These are phyloP conservation scores for Pseudonectria buxi DNA, from an alignment of 2,329 filamentous ascomycete species.

Conservation along the genomic window DNA sequence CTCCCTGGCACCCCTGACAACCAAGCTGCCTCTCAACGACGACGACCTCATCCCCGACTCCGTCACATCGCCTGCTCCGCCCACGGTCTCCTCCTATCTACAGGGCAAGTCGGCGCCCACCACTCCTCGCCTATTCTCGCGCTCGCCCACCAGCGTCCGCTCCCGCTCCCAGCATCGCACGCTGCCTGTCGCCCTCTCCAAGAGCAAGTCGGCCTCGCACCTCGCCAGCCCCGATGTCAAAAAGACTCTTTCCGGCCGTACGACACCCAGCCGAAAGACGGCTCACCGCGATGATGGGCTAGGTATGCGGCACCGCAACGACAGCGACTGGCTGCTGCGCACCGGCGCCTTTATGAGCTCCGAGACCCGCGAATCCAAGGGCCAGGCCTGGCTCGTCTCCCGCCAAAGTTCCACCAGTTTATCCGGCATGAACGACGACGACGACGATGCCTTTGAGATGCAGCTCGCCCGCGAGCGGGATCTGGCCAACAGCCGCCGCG, in stretches of 20 bases:
- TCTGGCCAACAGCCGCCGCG: constrained; percentile 41
- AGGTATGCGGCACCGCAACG: constrained; percentile 32
- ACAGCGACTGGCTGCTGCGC: constrained; percentile 60
- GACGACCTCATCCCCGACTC: constrained; percentile 39
- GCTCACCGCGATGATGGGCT: constrained; percentile 22
- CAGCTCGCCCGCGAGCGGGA: constrained; percentile 46
- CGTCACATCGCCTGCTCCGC: constrained; percentile 23
- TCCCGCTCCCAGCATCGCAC: constrained; percentile 40
- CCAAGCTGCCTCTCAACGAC: constrained; percentile 52
- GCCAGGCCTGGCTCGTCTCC: constrained; percentile 62
- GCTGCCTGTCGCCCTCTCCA: constrained; percentile 38
- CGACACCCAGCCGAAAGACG: constrained; percentile 28
- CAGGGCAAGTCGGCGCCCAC: constrained; percentile 57
- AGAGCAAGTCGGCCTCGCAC: constrained; percentile 59
- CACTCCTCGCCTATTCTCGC: constrained; percentile 56
- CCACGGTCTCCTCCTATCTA: constrained; percentile 48
- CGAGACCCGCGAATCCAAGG: constrained; percentile 60
- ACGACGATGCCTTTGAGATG: constrained; percentile 46
- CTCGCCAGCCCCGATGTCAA: constrained; percentile 29
- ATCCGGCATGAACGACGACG: constrained; percentile 42
- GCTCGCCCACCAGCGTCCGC: constrained; percentile 45
- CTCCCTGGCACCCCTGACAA: constrained; percentile 57
- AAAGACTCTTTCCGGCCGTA: constrained; percentile 23
- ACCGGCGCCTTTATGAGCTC: constrained; percentile 56
- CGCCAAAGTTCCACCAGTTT: constrained; percentile 59